phyloP scores from a whole-genome alignment of 495 filamentous ascomycete genomes.

The Penicillium pulvis region DNA sequence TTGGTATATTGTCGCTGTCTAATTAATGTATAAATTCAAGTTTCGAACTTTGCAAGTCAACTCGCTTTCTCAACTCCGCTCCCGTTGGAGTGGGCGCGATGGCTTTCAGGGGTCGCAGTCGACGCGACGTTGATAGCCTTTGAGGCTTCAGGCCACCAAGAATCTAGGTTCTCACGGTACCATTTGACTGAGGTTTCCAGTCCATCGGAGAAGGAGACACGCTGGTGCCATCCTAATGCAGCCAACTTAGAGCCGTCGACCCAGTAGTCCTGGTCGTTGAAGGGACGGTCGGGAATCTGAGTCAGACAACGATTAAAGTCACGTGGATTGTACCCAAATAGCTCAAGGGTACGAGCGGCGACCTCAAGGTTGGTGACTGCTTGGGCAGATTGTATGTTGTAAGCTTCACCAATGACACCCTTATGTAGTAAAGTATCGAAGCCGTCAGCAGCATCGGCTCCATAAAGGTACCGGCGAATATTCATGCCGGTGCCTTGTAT shows the following conservation, averaged over 20 bases:
- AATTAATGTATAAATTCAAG: neutral
- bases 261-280: conserved; percentile 71
- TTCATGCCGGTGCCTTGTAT: conserved; percentile 71
- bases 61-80: neutral
- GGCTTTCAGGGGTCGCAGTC: neutral
- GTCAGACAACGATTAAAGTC: conserved; percentile 28
- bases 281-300: conserved; percentile 69
- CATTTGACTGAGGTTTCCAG: conserved; percentile 67
- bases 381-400: conserved; percentile 66
- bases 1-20: neutral
- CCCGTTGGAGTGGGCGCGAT: neutral
- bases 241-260: conserved; percentile 67
- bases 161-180: conserved; percentile 46
- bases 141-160: neutral
- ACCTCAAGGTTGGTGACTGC: conserved; percentile 62
- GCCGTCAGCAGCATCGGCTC: conserved; percentile 72
- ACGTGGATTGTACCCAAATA: conserved; percentile 44
- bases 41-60: neutral
- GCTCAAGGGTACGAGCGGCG: conserved; percentile 57
- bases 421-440: conserved; percentile 77
- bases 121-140: neutral
- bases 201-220: conserved; percentile 61
- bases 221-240: conserved; percentile 67
- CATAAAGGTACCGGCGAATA: conserved; percentile 69
- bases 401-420: conserved; percentile 64